Percentiles rank a stretch among this genome's conserved stretches.
Evolutionary conservation across 1,284 basidiomycete genomes (phyloP).

Genomic region (Austroboletus olivaceoglutinosus): DNA sequence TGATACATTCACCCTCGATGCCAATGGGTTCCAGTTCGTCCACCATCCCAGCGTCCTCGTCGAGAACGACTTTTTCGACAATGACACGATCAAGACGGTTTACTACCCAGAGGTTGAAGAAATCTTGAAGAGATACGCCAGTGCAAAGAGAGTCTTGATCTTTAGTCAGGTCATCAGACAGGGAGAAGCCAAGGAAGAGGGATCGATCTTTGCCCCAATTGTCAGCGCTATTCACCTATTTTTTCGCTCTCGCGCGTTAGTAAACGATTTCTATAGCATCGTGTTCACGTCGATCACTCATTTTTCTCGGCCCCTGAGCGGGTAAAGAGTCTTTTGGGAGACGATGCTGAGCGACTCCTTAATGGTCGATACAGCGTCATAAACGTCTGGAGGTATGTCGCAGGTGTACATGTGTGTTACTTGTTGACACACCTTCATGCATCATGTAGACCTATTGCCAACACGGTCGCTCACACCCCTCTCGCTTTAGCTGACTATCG

Average conservation of each 20-base stretch:
- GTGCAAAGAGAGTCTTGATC: constrained; percentile 42
- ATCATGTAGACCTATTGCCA: constrained; percentile 39
- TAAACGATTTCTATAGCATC: neutral
- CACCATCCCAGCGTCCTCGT: constrained; percentile 23
- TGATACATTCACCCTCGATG: constrained; percentile 36
- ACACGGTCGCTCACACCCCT: too few species aligned
- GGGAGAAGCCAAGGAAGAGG: too few species aligned
- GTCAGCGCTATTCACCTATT: constrained; percentile 24
- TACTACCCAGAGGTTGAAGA: constrained; percentile 44
- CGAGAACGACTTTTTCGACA: constrained; percentile 44
- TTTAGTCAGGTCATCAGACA: constrained; percentile 48
- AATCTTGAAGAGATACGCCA: constrained; percentile 42
- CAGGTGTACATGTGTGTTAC: too few species aligned
- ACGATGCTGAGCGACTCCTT: constrained; percentile 40
- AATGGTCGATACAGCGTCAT: constrained; percentile 48
- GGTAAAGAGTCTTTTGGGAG: too few species aligned
- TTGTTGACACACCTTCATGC: neutral
- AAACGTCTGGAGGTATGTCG: constrained; percentile 47
- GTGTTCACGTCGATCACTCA: constrained; percentile 41
- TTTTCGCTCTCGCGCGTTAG: neutral
- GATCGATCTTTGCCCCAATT: too few species aligned
- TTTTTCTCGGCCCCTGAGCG: too few species aligned
- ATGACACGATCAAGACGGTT: constrained; percentile 40
- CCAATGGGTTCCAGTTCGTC: constrained; percentile 44
- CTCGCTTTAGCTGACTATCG: constrained; percentile 22